Conservation (phyloP, 2,329 filamentous ascomycete species). For the Cadophora malorum region DNA sequence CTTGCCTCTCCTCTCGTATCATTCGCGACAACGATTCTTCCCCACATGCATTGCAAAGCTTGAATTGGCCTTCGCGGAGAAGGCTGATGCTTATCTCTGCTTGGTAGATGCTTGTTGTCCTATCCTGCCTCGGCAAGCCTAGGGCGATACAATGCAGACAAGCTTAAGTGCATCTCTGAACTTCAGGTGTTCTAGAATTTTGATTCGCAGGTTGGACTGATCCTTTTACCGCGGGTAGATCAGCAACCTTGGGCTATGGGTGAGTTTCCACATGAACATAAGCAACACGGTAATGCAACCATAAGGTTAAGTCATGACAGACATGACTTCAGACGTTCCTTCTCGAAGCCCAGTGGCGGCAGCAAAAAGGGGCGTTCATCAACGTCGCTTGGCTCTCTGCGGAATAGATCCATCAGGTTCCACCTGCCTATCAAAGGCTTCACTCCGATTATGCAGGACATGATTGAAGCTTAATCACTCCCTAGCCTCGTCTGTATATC, state of each 20-base stretch:
- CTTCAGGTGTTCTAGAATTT: background rate
- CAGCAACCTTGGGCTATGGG: background rate
- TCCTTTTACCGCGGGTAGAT: background rate
- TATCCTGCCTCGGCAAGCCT: constrained; percentile 15
- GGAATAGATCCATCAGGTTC: background rate
- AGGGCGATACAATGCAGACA: background rate
- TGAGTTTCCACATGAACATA: background rate
- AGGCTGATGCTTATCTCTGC: constrained; percentile 20
- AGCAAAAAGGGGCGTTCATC: background rate
- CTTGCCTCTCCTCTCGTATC: background rate
- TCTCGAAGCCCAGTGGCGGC: constrained; percentile 7
- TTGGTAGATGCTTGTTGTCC: constrained; percentile 21
- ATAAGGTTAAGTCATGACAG: background rate
- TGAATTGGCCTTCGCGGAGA: constrained; percentile 12
- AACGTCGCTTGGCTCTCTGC: background rate
- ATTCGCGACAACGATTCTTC: background rate
- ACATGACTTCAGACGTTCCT: background rate
- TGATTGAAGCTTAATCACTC: constrained; percentile 22
- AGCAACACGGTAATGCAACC: background rate
- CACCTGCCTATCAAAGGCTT: constrained; percentile 28
- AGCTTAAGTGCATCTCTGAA: background rate
- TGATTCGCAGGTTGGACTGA: constrained; percentile 10
- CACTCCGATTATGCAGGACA: constrained; percentile 19
- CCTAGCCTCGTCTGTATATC: background rate
- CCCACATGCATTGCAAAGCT: constrained; percentile 20